Percentiles rank a stretch among this genome's conserved stretches.
These are phyloP conservation scores for Hypoxylon sp. DNA, from an alignment of 2,329 filamentous ascomycete genomes.

Conservation along the genomic window DNA sequence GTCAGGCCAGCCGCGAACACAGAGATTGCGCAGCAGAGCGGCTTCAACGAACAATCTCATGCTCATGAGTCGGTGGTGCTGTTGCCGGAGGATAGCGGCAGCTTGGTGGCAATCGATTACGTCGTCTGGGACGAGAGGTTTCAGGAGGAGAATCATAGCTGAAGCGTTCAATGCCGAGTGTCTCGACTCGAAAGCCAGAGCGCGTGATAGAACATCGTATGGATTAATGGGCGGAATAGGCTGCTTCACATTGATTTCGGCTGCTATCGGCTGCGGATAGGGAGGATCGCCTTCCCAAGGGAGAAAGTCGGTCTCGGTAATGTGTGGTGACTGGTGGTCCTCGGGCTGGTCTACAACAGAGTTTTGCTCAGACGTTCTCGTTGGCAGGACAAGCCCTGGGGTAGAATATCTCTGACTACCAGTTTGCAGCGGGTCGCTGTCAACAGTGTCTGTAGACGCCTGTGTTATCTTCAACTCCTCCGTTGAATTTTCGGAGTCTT, in stretches of 20 bases:
- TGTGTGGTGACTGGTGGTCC: slow-evolving; percentile 56
- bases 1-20: slow-evolving; percentile 67
- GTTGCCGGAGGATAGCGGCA: slow-evolving; percentile 67
- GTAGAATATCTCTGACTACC: slow-evolving; percentile 26
- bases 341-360: slow-evolving; percentile 48
- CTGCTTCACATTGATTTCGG: slow-evolving; percentile 26
- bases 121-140: slow-evolving; percentile 66
- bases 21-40: slow-evolving; percentile 71
- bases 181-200: slow-evolving; percentile 67
- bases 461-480: slow-evolving; percentile 52
- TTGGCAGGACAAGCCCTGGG: slow-evolving; percentile 32
- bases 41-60: slow-evolving; percentile 72
- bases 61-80: slow-evolving; percentile 69
- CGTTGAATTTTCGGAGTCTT: slow-evolving; percentile 45
- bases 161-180: slow-evolving; percentile 70
- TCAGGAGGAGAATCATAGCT: slow-evolving; percentile 70
- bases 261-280: slow-evolving; percentile 62
- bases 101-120: slow-evolving; percentile 69
- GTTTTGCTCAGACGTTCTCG: slow-evolving; percentile 27
- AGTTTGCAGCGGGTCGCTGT: slow-evolving; percentile 41
- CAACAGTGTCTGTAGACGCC: slow-evolving; percentile 48
- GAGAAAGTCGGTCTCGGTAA: slow-evolving; percentile 70
- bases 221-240: slow-evolving; percentile 64
- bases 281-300: slow-evolving; percentile 69
- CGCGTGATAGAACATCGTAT: slow-evolving; percentile 64